phyloP scores from a whole-genome alignment of 441 rosid genomes.

The Arabidopsis lyrata region DNA sequence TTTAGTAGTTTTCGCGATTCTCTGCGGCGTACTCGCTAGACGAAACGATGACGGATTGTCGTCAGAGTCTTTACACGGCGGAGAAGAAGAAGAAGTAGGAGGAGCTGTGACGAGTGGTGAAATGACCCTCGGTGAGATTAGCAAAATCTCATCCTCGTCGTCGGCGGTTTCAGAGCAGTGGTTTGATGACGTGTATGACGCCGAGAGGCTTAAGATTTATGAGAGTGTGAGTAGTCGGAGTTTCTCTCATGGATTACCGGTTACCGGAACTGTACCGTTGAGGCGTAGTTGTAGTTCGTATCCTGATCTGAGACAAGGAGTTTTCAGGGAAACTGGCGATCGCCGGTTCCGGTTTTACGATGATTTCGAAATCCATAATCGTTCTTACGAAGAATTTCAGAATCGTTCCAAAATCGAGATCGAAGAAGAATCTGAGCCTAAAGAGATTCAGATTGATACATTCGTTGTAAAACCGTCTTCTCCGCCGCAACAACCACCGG shows the following conservation, averaged over 20 bases:
- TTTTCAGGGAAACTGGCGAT: slow-evolving; percentile 49
- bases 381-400: slow-evolving; percentile 20
- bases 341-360: slow-evolving; percentile 66
- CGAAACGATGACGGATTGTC: slow-evolving; percentile 57
- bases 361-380: slow-evolving; percentile 66
- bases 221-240: slow-evolving; percentile 37
- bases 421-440: slow-evolving; percentile 50
- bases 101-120: slow-evolving; percentile 13
- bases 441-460: slow-evolving; percentile 69
- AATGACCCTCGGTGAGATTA: slow-evolving; percentile 25
- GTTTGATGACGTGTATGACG: slow-evolving; percentile 54
- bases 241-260: slow-evolving; percentile 41
- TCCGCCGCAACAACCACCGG: slow-evolving; percentile 37
- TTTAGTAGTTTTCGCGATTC: slow-evolving; percentile 71
- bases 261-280: slow-evolving; percentile 48
- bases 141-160: slow-evolving; percentile 14
- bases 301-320: slow-evolving; percentile 71
- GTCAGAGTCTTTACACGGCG: not conserved
- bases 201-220: slow-evolving; percentile 49
- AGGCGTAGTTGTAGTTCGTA: slow-evolving; percentile 78
- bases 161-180: slow-evolving; percentile 42
- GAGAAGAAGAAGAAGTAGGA: slow-evolving; percentile 26
- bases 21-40: slow-evolving; percentile 73
- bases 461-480: slow-evolving; percentile 50
- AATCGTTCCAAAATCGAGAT: slow-evolving; percentile 44